Evolutionary conservation across 75 land plant species (phyloP), one percentile per base, ranked within the genome.

Genomic region (Selaginella tamariscina): DNA sequence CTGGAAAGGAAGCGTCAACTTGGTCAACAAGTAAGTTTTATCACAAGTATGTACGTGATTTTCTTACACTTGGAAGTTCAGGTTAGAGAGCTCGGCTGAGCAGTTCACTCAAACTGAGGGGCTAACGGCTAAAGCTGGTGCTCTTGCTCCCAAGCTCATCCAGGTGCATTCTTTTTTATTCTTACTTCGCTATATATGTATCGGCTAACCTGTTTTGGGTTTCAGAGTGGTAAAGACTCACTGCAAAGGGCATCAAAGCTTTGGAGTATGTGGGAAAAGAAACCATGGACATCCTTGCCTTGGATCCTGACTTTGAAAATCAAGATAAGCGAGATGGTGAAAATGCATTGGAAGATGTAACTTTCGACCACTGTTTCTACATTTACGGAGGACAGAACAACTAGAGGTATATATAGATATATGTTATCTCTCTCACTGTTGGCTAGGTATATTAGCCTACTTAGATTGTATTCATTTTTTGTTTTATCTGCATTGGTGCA

Each of bases 331-430:
- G 27, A 24, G 67, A 74, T 39, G 96, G 79, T 23, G 88, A 87
- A 70, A 83, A 76, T 62, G 75, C 76, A 39, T 69, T 49, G 60
- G 99, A 95, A 66, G 99, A 95, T 68, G 81, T 83, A 24, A 85
- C 85, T 26, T 95, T 95, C 80, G 92, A 95, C 70, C 82, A 88
- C 63, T 95, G 99, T 79, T 95, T 95, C 71, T 95, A 91, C 71
- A 90, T 95, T 23, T 91, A 95, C 80, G 99, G 99, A 30, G 99
- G 99, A 59, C 97, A 64, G 92, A 95, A 65, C 96, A 85, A 49
- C 77, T 95, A 65, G 97, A 95, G 99, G 98, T 85, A 27, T 15
- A 62, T 32, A 39, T 11, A 22, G 22, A 62, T 32, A 39, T 11
- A 22, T 44, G 29, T 32, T 21, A 5, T 15, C 15, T 15, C 49